Percentiles rank a stretch among this genome's conserved stretches.
Evolutionary conservation across 192 early-diverging fungal species (phyloP).

Genomic region (Fimicolochytrium jonesii): DNA sequence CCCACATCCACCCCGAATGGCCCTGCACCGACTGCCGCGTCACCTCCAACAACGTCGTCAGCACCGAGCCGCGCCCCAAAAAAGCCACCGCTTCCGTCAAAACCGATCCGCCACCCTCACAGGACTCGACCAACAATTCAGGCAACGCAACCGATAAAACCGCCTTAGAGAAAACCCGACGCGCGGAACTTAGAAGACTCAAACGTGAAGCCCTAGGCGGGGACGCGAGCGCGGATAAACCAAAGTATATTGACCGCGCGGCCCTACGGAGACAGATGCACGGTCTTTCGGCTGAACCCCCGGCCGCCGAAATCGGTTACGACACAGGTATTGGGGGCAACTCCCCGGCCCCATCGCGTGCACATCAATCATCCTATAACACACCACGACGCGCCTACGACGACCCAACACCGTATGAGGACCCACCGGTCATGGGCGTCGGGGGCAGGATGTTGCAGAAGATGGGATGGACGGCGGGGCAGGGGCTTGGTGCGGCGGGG

Average conservation of each 20-base stretch:
- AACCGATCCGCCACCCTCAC: background rate
- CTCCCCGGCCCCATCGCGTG: too few species aligned
- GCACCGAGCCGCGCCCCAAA: slow-evolving; percentile 26
- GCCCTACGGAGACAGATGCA: slow-evolving; percentile 21
- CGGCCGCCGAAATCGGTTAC: too few species aligned
- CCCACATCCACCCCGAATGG: slow-evolving; percentile 62
- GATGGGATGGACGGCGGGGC: slow-evolving; percentile 41
- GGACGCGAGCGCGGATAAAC: background rate
- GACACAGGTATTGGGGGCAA: too few species aligned
- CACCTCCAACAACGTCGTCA: slow-evolving; percentile 48
- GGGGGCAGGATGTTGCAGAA: slow-evolving; percentile 25
- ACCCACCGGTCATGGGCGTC: too few species aligned
- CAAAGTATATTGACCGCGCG: slow-evolving; percentile 19
- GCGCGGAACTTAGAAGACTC: slow-evolving; percentile 9
- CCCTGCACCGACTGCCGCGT: slow-evolving; percentile 60
- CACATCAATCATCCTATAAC: too few species aligned
- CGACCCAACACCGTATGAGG: too few species aligned
- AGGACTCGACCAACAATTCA: background rate
- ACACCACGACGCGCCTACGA: too few species aligned
- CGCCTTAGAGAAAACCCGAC: slow-evolving; percentile 6
- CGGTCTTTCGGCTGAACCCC: too few species aligned
- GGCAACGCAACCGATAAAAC: slow-evolving; percentile 3
- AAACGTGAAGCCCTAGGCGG: slow-evolving; percentile 9
- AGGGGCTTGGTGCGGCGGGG: slow-evolving; percentile 24
- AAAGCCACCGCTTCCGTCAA: background rate